Conservation (phyloP, 2,329 filamentous ascomycete genomes). For the Penicillium sp. region DNA sequence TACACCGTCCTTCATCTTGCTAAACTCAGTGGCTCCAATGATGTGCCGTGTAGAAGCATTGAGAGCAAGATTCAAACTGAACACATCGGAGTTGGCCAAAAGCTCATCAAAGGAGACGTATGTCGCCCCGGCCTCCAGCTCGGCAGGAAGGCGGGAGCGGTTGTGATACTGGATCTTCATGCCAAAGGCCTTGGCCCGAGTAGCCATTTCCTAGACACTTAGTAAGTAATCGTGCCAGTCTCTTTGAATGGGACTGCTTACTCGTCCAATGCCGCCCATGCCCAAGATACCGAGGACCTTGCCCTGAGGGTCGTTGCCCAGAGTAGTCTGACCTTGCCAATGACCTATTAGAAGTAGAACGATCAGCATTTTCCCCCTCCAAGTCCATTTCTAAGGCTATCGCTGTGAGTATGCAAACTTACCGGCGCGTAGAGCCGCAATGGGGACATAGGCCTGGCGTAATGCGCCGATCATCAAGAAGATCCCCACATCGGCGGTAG, state of each 20-base stretch:
- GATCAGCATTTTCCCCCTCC: not conserved
- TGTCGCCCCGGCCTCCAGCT: slow-evolving; percentile 41
- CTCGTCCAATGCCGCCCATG: slow-evolving; percentile 49
- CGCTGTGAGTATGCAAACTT: slow-evolving; percentile 7
- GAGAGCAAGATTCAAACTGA: slow-evolving; percentile 47
- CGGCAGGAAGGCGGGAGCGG: slow-evolving; percentile 40
- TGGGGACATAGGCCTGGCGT: slow-evolving; percentile 43
- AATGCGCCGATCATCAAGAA: slow-evolving; percentile 50
- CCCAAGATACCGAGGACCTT: slow-evolving; percentile 48
- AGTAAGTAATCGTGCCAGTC: not conserved
- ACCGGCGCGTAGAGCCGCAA: slow-evolving; percentile 43
- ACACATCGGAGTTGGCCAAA: slow-evolving; percentile 46
- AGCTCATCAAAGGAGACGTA: slow-evolving; percentile 49
- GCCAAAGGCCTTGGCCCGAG: slow-evolving; percentile 45
- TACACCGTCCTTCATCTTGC: slow-evolving; percentile 46
- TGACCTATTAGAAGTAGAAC: slow-evolving; percentile 25
- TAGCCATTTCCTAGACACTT: slow-evolving; percentile 43
- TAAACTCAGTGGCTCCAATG: slow-evolving; percentile 45
- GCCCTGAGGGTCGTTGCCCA: slow-evolving; percentile 47
- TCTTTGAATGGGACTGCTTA: slow-evolving; percentile 21
- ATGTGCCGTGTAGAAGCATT: slow-evolving; percentile 48
- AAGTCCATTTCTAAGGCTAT: not conserved
- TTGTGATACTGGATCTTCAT: slow-evolving; percentile 51
- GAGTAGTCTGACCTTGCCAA: slow-evolving; percentile 42
- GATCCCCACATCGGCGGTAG: slow-evolving; percentile 48